phyloP scores from a whole-genome alignment of 2,329 filamentous ascomycete genomes.

The Raffaelea ambrosiae region DNA sequence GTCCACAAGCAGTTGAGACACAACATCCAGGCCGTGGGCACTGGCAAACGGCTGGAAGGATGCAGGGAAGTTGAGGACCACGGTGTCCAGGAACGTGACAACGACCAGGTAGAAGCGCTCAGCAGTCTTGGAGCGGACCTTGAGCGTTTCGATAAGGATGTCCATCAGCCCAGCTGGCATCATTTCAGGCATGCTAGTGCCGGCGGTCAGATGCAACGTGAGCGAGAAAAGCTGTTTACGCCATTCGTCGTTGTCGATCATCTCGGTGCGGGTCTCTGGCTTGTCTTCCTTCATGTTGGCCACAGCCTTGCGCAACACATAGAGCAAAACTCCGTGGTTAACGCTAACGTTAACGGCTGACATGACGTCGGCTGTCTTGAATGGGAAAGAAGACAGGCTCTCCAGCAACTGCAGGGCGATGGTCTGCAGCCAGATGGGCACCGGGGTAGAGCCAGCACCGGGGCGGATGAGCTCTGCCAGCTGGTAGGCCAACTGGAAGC shows the following conservation, averaged over 20 bases:
- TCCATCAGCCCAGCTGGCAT: conserved; percentile 84
- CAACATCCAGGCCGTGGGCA: conserved; percentile 77
- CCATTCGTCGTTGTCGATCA: conserved; percentile 75
- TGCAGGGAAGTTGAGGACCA: conserved; percentile 77
- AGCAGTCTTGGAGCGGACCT: conserved; percentile 70
- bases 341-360: conserved; percentile 91
- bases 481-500: conserved; percentile 85
- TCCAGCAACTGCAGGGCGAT: conserved; percentile 75
- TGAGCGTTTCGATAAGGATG: conserved; percentile 81
- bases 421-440: conserved; percentile 72
- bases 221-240: conserved; percentile 84
- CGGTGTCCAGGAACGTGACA: conserved; percentile 77
- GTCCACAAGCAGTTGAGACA: conserved; percentile 77
- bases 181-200: conserved; percentile 69
- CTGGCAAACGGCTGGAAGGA: conserved; percentile 77
- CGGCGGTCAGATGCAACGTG: conserved; percentile 69
- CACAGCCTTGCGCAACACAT: conserved; percentile 84
- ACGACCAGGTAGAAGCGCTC: conserved; percentile 78
- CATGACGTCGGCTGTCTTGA: conserved; percentile 72
- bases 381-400: conserved; percentile 71
- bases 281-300: conserved; percentile 62
- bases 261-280: conserved; percentile 48
- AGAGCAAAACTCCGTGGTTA: conserved; percentile 91
- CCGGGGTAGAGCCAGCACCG: conserved; percentile 47
- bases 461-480: conserved; percentile 87